phyloP scores from a whole-genome alignment of 345 rosid genomes.

The Eucalyptus caleyi region DNA sequence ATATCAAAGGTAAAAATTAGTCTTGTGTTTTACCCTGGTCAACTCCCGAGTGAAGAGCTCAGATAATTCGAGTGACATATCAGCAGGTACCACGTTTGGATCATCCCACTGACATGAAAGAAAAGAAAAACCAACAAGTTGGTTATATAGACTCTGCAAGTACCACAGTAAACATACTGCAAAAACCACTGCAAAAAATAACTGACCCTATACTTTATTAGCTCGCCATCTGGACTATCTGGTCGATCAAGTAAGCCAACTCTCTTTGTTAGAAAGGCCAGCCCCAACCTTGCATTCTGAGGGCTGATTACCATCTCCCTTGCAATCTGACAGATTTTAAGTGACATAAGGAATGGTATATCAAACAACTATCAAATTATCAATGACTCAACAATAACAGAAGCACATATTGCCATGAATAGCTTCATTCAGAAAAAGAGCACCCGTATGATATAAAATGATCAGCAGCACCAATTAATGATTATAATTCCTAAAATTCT shows the following conservation, averaged over 20 bases:
- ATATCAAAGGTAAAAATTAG: not conserved
- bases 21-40: conserved; percentile 43
- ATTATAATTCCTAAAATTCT: not conserved
- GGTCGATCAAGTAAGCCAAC: conserved; percentile 63
- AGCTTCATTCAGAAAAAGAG: not conserved
- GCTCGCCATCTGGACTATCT: conserved; percentile 59
- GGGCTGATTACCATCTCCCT: conserved; percentile 99
- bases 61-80: conserved; percentile 86
- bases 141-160: not conserved
- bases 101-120: conserved; percentile 72
- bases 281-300: conserved; percentile 77
- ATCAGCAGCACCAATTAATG: not conserved
- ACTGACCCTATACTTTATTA: conserved; percentile 77
- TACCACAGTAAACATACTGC: not conserved
- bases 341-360: not conserved
- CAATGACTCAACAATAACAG: not conserved
- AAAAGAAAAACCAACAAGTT: not conserved
- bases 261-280: conserved; percentile 60
- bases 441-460: not conserved
- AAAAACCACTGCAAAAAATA: not conserved
- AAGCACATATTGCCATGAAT: not conserved
- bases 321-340: conserved; percentile 45
- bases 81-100: conserved; percentile 71
- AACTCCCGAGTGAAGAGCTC: conserved; percentile 87
- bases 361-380: not conserved